A percentile compares a stretch with the other conserved stretches of the same genome.
Conservation (phyloP, 2,329 filamentous ascomycete species). For the Sclerotinia minor region DNA sequence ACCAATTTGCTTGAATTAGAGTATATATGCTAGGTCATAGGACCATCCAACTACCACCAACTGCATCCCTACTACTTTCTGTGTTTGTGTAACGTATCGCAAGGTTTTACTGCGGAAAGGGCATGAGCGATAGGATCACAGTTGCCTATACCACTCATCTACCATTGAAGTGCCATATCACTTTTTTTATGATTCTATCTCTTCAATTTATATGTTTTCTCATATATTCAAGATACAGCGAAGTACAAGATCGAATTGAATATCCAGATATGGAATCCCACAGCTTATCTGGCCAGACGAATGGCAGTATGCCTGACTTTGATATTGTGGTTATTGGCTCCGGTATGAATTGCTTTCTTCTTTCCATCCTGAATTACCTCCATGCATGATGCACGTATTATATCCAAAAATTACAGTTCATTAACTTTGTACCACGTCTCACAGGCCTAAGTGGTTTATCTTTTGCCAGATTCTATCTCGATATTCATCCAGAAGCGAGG, state of each 20-base stretch:
- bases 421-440: background rate
- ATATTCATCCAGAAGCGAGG: constrained; percentile 27
- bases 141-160: background rate
- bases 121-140: background rate
- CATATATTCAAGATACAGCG: background rate
- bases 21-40: background rate
- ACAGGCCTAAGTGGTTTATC: constrained; percentile 23
- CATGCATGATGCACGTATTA: background rate
- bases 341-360: background rate
- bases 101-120: background rate
- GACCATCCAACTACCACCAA: background rate
- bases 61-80: background rate
- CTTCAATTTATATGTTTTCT: background rate
- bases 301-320: background rate
- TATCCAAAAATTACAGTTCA: background rate
- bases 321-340: constrained; percentile 16
- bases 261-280: background rate
- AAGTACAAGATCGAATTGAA: background rate
- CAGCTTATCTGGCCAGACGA: background rate
- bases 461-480: constrained; percentile 29
- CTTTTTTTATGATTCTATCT: background rate
- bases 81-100: background rate
- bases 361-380: background rate
- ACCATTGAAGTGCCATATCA: background rate
- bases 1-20: background rate